Base-by-base conservation (phyloP, 192 early-diverging fungal genomes). In the Endogone sp. region DNA sequence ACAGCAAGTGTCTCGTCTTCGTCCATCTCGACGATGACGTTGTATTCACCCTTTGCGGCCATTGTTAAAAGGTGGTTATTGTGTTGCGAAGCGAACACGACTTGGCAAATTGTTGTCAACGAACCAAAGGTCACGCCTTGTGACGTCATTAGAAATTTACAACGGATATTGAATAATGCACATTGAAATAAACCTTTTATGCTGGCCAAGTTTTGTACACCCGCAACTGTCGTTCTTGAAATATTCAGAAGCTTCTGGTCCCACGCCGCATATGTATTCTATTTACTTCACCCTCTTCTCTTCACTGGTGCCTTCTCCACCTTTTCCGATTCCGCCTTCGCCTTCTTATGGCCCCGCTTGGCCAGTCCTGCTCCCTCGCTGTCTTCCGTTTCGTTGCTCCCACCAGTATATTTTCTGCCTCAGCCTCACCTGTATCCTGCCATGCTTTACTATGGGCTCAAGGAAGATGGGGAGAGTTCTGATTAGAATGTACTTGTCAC, bases 1-100 rank as follows among this genome's bases (percentile, higher is more conserved):
- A n/a, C n/a, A 25, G 31, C 44, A 29, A 56, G 28, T 16, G 74
- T 73, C 66, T 79, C 72, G 20, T 65, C 73, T n/a, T 78, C 76
- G 28, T 81, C 80, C 77, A 81, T 76, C 56, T 81, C 80, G 23
- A 81, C 77, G 29, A 81, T 68, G 25, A 79, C 80, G 73, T 79
- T 81, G 60, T 81, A 81, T 37, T 78, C 71, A 22, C 72, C 78
- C 55, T 78, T 73, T 56, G 63, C 70, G 10, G 76, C 58, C 79
- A 81, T 81, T 44, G 31, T 63, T 1, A 29, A 29, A 44, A 44
- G 6, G 65, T 44, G 37, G 4, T n/a, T n/a, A n/a, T n/a, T n/a
- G n/a, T n/a, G n/a, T n/a, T n/a, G n/a, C n/a, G n/a, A n/a, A n/a
- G n/a, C n/a, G n/a, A n/a, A n/a, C n/a, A n/a, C n/a, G n/a, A n/a